Evolutionary conservation across 179 eudicot genomes (phyloP), one percentile per base, ranked within the genome.

Genomic region (Patellifolia procumbens): DNA sequence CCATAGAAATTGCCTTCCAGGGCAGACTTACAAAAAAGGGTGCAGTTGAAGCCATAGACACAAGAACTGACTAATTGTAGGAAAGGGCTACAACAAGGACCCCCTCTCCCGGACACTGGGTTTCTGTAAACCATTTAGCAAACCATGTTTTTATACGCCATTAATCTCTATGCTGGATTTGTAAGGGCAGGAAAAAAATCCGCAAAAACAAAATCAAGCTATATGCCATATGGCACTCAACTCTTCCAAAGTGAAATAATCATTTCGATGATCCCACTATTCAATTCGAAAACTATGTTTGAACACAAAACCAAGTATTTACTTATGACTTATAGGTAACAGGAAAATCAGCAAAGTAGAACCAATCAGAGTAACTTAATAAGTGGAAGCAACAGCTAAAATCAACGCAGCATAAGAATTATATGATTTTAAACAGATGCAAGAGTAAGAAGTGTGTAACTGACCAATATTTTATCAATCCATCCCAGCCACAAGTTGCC

Each of bases 401-500:
- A 31, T 8, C 26, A 65, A 2, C 68, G 26, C 34, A 15, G 48
- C 19, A 63, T 8, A 10, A 9, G 52, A 72, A 7, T 19, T 20
- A 68, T 67, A 66, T 15, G 4, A 35, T 24, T 7, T 20, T 11
- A 70, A 73, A 24, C 32, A 22, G 49, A 13, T 10, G 72, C 29
- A 76, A 52, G 5, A 28, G 11, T 2, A 42, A 71, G 69, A 20
- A 66, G 22, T n/a, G 32, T 26, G 58, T 13, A 72, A 80, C 93
- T 77, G 73, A 94, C 98, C 98, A 94, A 79, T 89, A 94, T 59
- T 94, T 94, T 76, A 94, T 94, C 77, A 94, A 82, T 55, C 98
- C 98, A 76, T 94, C 98, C 98, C 98, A 94, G 58, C 98, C 98
- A 78, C 98, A 94, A 68, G 98, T 94, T n/a, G 98, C 98, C 59